Evolutionary conservation across 352 stramenopile species (phyloP).

Genomic region (Thalassiosira delicatula): DNA sequence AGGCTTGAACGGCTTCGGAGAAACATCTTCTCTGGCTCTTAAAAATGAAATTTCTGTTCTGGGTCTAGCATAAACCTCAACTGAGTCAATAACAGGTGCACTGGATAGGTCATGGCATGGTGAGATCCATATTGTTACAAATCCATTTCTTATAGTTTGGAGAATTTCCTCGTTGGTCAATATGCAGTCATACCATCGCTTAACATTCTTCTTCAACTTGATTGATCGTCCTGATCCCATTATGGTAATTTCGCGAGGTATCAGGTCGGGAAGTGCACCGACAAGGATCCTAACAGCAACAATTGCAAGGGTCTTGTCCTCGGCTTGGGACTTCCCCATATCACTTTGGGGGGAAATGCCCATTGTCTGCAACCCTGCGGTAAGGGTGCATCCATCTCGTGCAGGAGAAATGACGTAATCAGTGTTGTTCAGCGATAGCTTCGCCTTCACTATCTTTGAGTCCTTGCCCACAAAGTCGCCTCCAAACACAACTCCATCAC

Average conservation of each 20-base stretch:
- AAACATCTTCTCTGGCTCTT: constrained; percentile 6
- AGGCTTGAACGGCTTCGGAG: neutral
- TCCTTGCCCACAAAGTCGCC: constrained; percentile 70
- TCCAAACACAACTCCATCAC: constrained; percentile 64
- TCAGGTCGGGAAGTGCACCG: constrained; percentile 71
- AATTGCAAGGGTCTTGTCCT: constrained; percentile 63
- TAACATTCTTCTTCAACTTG: constrained; percentile 71
- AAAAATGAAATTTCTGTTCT: constrained; percentile 59
- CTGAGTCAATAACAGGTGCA: constrained; percentile 74
- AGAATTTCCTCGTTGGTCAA: constrained; percentile 83
- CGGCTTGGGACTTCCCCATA: constrained; percentile 8
- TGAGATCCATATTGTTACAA: constrained; percentile 77
- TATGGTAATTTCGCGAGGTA: constrained; percentile 73
- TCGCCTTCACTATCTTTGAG: constrained; percentile 56
- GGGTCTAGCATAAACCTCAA: constrained; percentile 81
- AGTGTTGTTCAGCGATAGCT: constrained; percentile 71
- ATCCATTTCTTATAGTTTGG: constrained; percentile 74
- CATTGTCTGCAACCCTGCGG: constrained; percentile 52
- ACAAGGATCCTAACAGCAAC: constrained; percentile 80
- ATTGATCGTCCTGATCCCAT: constrained; percentile 72
- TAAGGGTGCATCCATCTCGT: constrained; percentile 76
- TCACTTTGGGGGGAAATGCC: constrained; percentile 22
- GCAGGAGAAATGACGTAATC: constrained; percentile 68
- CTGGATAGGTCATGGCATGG: constrained; percentile 63
- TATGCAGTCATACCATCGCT: constrained; percentile 82